Evolutionary conservation across 768 basidiomycete species (phyloP).

Genomic region (Cystofilobasidium capitatum): DNA sequence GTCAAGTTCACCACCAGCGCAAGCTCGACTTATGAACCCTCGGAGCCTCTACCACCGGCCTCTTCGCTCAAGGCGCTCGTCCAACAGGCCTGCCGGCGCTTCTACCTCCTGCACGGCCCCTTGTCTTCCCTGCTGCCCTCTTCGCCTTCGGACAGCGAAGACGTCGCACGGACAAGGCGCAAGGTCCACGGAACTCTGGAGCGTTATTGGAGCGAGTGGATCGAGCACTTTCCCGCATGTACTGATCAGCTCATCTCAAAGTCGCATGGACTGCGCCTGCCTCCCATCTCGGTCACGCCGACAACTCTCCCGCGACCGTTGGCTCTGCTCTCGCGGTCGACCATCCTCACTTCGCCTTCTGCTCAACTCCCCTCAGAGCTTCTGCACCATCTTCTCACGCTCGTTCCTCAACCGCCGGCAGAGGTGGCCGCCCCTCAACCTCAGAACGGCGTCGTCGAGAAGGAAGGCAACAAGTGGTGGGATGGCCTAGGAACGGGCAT

Average conservation of each 20-base stretch:
- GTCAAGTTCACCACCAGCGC: background rate
- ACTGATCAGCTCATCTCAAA: background rate
- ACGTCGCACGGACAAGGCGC: background rate
- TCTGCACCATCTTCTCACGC: background rate
- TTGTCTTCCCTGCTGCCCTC: background rate
- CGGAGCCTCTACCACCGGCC: background rate
- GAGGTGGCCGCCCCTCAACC: background rate
- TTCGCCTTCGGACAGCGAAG: background rate
- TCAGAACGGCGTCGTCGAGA: background rate
- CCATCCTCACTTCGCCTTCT: background rate
- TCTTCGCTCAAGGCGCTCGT: background rate
- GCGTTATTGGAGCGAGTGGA: constrained; percentile 5
- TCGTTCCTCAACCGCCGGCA: background rate
- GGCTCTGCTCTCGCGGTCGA: background rate
- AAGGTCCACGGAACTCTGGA: background rate
- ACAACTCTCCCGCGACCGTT: background rate
- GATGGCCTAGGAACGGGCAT: background rate
- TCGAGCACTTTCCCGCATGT: background rate
- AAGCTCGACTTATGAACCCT: background rate
- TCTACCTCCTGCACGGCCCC: background rate
- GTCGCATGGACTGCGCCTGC: background rate
- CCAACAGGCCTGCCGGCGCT: background rate
- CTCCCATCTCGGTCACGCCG: background rate
- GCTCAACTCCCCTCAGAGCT: background rate
- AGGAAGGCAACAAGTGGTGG: background rate